Conservation (phyloP, 78 protist genomes). For the Dictyostelium purpureum region DNA sequence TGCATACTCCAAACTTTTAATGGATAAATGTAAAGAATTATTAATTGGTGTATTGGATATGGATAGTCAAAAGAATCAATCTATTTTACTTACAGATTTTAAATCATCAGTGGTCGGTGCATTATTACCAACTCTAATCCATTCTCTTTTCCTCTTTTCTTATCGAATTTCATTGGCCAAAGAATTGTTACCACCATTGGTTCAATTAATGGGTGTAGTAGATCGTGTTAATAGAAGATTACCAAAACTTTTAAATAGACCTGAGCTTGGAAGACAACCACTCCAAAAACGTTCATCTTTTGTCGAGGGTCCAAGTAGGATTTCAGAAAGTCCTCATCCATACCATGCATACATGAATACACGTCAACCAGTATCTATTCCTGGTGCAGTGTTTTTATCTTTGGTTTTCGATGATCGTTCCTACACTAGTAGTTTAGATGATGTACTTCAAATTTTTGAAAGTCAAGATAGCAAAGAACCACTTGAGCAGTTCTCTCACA, state of each 20-base stretch:
- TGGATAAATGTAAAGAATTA: constrained; percentile 72
- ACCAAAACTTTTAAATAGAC: constrained; percentile 63
- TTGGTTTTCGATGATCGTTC: constrained; percentile 69
- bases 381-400: constrained; percentile 73
- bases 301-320: constrained; percentile 68
- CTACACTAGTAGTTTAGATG: constrained; percentile 29
- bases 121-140: constrained; percentile 66
- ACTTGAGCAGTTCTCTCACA: constrained; percentile 31
- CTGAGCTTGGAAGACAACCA: constrained; percentile 66
- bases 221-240: constrained; percentile 68
- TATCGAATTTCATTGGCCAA: constrained; percentile 70
- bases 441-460: constrained; percentile 54
- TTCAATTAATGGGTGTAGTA: constrained; percentile 53
- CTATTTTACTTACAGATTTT: constrained; percentile 53
- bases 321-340: constrained; percentile 74
- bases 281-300: constrained; percentile 62
- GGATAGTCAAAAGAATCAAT: constrained; percentile 31
- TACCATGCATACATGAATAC: constrained; percentile 68
- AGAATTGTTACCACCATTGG: constrained; percentile 56
- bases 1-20: constrained; percentile 33
- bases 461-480: constrained; percentile 50
- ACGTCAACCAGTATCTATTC: constrained; percentile 51
- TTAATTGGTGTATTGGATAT: constrained; percentile 51
- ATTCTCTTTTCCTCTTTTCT: constrained; percentile 69
- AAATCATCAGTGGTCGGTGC: constrained; percentile 84